Base-by-base conservation (phyloP, 1,139 yeast genomes). In the Hyphopichia buzzinii region DNA sequence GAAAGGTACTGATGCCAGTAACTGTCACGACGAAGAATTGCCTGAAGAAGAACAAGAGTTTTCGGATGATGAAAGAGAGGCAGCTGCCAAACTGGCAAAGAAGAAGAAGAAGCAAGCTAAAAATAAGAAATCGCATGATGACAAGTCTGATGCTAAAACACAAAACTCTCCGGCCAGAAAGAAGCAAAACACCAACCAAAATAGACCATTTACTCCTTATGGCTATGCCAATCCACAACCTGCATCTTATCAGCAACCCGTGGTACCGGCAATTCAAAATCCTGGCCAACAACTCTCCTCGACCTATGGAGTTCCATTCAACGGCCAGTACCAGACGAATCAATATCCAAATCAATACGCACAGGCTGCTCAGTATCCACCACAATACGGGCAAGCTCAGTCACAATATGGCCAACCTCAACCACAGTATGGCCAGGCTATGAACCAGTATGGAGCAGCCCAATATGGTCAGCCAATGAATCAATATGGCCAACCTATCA, bases 1-100 rank as follows among this genome's bases (percentile, higher is more conserved):
- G 16, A 89, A 84, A 51, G 98, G 97, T 11, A 83, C 92, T 1
- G 99, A 92, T 63, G 98, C 98, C 0, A 84, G 95, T 52, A 92
- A 92, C 49, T 82, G 88, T 55, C 86, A 88, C 55, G 98, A 92
- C 58, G 98, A 92, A 63, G 99, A 92, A 51, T 62, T 90, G 17
- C 90, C 96, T 0, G 87, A 80, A 48, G 95, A 85, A 28, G 97
- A 92, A 55, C 96, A 88, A 55, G 97, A 92, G 51, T 92, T 83
- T 48, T 87, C 96, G 1, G 97, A 92, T 54, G 97, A 92, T 59
- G 97, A 90, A 55, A 74, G 74, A 48, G 97, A 90, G 47, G 51
- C 61, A 49, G 75, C 73, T 10, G 74, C 76, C 3, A 79, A 78
- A 50, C 86, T 80, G 50, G 70, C 74, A 14, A 65, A 70, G 36